These are phyloP conservation scores for Aspergillus heteromorphus DNA, from an alignment of 495 filamentous ascomycete species.

Conservation along the genomic window DNA sequence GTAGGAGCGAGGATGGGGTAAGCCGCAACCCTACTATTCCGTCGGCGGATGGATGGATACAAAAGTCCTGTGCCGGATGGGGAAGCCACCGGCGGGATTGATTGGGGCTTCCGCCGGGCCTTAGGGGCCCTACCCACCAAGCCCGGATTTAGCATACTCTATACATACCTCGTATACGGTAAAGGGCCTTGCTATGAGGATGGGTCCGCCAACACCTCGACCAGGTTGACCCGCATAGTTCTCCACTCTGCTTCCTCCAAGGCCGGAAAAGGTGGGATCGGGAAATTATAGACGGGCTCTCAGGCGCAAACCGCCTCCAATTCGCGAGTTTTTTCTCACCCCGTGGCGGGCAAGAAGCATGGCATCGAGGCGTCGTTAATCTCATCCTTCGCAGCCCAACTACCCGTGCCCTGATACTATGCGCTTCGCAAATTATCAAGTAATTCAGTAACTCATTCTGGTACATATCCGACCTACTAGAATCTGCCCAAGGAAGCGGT, in stretches of 20 bases:
- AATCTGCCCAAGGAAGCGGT: no score
- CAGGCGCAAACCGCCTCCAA: background rate
- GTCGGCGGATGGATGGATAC: background rate
- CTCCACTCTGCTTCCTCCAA: background rate
- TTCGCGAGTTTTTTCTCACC: no score
- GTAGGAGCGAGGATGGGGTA: no score
- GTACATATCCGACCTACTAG: no score
- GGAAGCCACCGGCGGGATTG: background rate
- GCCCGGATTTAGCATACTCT: background rate
- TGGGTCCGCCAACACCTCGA: background rate
- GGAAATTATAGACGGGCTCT: background rate
- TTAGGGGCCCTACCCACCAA: background rate
- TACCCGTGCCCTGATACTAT: no score
- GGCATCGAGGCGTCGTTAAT: no score
- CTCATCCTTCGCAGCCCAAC: no score
- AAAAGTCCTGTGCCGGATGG: constrained; percentile 2
- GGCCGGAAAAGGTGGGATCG: no score
- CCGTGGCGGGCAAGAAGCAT: no score
- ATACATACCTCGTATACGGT: background rate
- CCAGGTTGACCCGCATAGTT: background rate
- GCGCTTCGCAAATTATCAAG: no score
- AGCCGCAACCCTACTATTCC: no score
- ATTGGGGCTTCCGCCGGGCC: background rate
- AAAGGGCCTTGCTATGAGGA: background rate
- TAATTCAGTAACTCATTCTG: no score